Evolutionary conservation across 805 yeast genomes (phyloP).

Genomic region (Ogataea neopini): DNA sequence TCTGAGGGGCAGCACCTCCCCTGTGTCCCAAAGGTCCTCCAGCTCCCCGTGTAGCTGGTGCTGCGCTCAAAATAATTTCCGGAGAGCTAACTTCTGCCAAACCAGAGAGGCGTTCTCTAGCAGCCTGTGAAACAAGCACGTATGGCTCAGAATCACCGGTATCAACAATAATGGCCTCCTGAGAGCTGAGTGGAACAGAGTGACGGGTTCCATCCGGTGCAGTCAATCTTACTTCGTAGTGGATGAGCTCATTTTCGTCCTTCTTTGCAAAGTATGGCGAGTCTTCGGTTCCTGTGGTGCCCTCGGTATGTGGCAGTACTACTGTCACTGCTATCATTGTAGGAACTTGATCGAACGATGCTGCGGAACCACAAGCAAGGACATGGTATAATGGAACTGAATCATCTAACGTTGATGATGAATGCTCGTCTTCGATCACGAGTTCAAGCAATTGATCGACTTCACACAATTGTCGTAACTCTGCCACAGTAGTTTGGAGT

Average conservation of each 20-base stretch:
- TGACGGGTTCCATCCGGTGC: conserved; percentile 15
- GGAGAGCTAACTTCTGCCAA: conserved; percentile 17
- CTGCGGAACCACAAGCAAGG: conserved; percentile 19
- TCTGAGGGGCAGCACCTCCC: not conserved
- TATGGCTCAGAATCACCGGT: conserved; percentile 38
- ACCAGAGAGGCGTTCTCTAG: conserved; percentile 30
- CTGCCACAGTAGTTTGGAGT: conserved; percentile 21
- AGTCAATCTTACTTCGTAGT: conserved; percentile 30
- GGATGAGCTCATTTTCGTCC: conserved; percentile 14
- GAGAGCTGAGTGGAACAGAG: conserved; percentile 34
- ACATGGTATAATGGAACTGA: conserved; percentile 20
- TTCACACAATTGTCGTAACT: conserved; percentile 11
- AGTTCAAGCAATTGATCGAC: conserved; percentile 12
- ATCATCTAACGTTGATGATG: conserved; percentile 14
- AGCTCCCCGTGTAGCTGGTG: too few species aligned
- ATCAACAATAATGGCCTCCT: conserved; percentile 45
- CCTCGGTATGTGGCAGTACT: conserved; percentile 6
- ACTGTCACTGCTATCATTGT: conserved; percentile 19
- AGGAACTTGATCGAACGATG: conserved; percentile 20
- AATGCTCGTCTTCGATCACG: conserved; percentile 20
- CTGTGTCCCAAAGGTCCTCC: not conserved
- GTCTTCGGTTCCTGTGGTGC: conserved; percentile 5
- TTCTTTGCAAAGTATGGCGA: conserved; percentile 13
- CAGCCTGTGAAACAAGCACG: conserved; percentile 40
- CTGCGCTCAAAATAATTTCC: not conserved